These are phyloP conservation scores for Chimonanthus salicifolius DNA, from an alignment of 164 flowering plant genomes.

Conservation along the genomic window DNA sequence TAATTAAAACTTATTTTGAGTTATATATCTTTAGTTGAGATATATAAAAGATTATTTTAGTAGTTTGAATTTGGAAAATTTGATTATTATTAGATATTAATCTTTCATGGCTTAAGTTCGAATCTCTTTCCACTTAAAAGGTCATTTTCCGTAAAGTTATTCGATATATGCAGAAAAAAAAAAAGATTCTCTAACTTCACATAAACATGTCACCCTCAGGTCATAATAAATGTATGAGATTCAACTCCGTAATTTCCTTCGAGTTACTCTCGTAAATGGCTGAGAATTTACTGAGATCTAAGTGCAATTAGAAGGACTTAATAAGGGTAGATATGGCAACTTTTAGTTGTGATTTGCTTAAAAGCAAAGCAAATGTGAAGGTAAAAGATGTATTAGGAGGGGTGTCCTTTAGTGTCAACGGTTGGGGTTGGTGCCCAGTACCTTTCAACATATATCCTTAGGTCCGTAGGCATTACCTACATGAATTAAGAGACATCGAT, in stretches of 20 bases:
- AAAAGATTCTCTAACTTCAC: no score
- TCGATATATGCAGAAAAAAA: no score
- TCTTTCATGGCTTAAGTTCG: no score
- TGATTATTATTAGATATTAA: no score
- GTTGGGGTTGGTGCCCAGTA: neutral
- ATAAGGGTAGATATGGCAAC: neutral
- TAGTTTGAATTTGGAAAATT: no score
- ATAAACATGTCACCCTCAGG: no score
- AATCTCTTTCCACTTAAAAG: no score
- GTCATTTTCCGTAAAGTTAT: no score
- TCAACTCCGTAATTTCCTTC: neutral
- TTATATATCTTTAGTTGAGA: no score
- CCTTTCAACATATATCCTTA: neutral
- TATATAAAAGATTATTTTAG: no score
- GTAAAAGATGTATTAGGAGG: slow-evolving; percentile 1
- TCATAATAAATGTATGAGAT: neutral
- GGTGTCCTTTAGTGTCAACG: neutral
- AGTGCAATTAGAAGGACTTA: neutral
- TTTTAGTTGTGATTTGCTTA: neutral
- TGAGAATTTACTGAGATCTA: neutral
- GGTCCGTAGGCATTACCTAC: neutral
- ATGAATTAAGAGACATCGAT: neutral
- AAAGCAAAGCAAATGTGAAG: neutral
- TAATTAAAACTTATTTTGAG: no score
- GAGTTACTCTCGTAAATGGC: neutral